These are phyloP conservation scores for Trichoderma asperellum DNA, from an alignment of 2,329 filamentous ascomycete genomes.

Conservation along the genomic window DNA sequence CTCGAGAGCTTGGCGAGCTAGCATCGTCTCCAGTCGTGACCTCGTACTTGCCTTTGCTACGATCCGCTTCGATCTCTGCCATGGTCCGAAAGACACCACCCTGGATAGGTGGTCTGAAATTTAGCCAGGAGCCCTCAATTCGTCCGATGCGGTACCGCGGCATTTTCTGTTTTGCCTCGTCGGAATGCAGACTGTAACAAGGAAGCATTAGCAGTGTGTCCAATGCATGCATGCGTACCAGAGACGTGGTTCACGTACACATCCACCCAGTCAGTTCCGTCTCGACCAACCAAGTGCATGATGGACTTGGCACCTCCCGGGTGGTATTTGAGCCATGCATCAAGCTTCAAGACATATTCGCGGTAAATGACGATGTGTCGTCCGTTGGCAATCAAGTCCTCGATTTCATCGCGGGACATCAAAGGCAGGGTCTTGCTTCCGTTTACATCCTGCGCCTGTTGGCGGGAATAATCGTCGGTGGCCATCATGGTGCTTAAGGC, in stretches of 20 bases:
- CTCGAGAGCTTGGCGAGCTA: conserved; percentile 58
- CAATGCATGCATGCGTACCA: background rate
- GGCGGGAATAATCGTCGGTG: background rate
- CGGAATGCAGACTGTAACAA: conserved; percentile 74
- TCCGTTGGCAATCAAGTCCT: conserved; percentile 26
- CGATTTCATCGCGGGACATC: conserved; percentile 29
- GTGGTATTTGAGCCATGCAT: conserved; percentile 60
- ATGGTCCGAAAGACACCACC: conserved; percentile 72
- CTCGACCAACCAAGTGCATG: conserved; percentile 54
- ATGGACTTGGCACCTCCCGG: conserved; percentile 64
- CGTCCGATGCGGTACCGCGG: conserved; percentile 79
- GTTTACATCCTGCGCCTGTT: background rate
- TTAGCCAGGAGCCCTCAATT: conserved; percentile 80
- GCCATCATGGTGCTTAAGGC: conserved; percentile 30
- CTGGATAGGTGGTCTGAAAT: conserved; percentile 90
- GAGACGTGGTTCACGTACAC: conserved; percentile 35
- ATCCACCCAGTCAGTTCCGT: conserved; percentile 44
- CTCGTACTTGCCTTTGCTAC: conserved; percentile 32
- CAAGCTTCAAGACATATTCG: conserved; percentile 26
- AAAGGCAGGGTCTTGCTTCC: conserved; percentile 9
- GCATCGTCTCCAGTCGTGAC: conserved; percentile 37
- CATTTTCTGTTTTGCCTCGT: conserved; percentile 77
- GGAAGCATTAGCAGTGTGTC: conserved; percentile 15
- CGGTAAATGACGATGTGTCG: conserved; percentile 25
- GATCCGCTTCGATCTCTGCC: conserved; percentile 45